These are phyloP conservation scores for Ramaria rubella DNA, from an alignment of 768 basidiomycete genomes.

Conservation along the genomic window DNA sequence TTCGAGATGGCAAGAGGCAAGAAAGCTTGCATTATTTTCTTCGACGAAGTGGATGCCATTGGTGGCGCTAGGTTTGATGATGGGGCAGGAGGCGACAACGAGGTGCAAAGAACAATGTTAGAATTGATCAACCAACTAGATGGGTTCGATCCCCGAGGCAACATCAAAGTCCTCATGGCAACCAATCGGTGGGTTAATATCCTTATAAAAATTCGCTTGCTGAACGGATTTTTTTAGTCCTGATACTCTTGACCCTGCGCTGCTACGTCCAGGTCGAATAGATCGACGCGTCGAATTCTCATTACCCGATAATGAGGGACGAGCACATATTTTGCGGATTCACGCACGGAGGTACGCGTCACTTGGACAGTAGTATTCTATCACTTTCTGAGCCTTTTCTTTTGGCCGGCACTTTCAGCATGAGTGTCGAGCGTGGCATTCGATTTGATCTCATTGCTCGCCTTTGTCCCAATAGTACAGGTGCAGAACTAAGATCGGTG, in stretches of 20 bases:
- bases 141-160: conserved; percentile 97
- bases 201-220: not conserved
- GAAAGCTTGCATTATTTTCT: conserved; percentile 99
- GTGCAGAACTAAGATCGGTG: conserved; percentile 95
- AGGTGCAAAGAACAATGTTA: conserved; percentile 98
- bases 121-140: conserved; percentile 98
- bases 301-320: conserved; percentile 90
- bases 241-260: conserved; percentile 94
- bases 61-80: conserved; percentile 98
- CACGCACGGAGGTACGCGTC: conserved; percentile 79
- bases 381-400: too few relatives aligned
- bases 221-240: conserved; percentile 48
- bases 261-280: conserved; percentile 90
- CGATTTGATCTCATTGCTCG: conserved; percentile 97
- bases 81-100: conserved; percentile 97
- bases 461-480: conserved; percentile 95
- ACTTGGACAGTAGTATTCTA: not conserved
- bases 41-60: conserved; percentile 97
- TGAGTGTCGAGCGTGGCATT: conserved; percentile 96
- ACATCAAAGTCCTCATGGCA: conserved; percentile 99
- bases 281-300: conserved; percentile 97
- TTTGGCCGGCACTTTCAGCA: too few relatives aligned
- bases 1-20: conserved; percentile 99
- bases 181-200: conserved; percentile 71
- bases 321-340: conserved; percentile 93